phyloP scores from a whole-genome alignment of 345 rosid species.

The Rubroshorea leprosula region DNA sequence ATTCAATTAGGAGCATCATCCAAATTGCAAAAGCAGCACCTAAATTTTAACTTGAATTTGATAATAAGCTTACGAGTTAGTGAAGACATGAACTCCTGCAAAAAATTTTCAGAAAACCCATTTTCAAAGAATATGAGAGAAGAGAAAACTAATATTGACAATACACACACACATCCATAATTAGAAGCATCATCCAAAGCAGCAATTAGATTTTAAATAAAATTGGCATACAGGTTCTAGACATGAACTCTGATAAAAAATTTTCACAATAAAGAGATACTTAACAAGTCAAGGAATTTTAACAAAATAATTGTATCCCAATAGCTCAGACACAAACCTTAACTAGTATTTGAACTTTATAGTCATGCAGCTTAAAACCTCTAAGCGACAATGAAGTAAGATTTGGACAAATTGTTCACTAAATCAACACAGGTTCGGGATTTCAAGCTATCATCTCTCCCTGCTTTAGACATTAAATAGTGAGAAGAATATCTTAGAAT shows the following conservation, averaged over 20 bases:
- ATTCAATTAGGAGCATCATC: neutral
- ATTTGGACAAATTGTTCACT: conserved; percentile 62
- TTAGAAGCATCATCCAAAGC: no score
- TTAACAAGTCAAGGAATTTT: neutral
- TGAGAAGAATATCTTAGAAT: conserved; percentile 20
- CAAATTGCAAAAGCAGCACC: no score
- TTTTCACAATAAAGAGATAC: neutral
- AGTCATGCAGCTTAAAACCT: conserved; percentile 71
- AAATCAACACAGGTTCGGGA: conserved; percentile 59
- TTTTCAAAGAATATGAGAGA: no score
- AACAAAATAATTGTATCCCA: neutral
- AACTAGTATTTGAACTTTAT: conserved; percentile 49
- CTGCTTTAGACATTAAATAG: conserved; percentile 27
- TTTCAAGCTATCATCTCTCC: conserved; percentile 62
- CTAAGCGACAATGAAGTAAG: conserved; percentile 69
- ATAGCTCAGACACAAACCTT: conserved; percentile 38
- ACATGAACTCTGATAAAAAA: neutral
- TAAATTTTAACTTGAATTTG: no score
- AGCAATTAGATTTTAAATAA: neutral
- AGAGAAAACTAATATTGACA: no score
- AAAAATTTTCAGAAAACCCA: no score
- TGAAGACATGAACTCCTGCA: no score
- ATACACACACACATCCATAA: no score
- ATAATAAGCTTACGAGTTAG: no score
- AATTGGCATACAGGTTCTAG: neutral